phyloP scores from a whole-genome alignment of 176 grass and related monocot genomes.

The Leersia perrieri region DNA sequence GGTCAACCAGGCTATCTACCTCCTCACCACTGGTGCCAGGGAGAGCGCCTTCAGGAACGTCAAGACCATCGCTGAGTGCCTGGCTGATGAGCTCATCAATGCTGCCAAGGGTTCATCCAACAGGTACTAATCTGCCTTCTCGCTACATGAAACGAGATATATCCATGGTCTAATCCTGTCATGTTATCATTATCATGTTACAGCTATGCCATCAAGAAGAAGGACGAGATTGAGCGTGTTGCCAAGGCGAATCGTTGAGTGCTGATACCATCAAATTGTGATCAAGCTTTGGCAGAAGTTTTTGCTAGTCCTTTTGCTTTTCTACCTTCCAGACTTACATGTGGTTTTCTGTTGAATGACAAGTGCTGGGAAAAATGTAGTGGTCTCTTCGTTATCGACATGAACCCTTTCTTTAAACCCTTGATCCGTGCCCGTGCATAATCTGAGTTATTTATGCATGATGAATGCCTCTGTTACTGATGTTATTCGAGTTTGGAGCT shows the following conservation, averaged over 20 bases:
- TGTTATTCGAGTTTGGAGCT: too few species aligned
- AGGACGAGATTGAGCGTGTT: slow-evolving; percentile 72
- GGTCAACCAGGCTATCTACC: slow-evolving; percentile 84
- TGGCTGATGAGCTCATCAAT: slow-evolving; percentile 69
- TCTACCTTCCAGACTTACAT: not conserved
- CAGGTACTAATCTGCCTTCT: slow-evolving; percentile 34
- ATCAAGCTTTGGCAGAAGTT: not conserved
- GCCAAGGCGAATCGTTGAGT: slow-evolving; percentile 81
- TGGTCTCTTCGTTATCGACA: not conserved
- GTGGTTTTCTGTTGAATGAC: not conserved
- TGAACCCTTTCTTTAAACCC: not conserved
- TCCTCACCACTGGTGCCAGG: slow-evolving; percentile 72
- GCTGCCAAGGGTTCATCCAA: slow-evolving; percentile 83
- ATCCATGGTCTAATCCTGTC: not conserved
- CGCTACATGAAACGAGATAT: not conserved
- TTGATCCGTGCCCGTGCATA: not conserved
- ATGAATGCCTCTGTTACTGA: not conserved
- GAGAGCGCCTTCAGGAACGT: slow-evolving; percentile 82
- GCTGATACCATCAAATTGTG: slow-evolving; percentile 19
- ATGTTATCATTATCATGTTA: not conserved
- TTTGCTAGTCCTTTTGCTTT: not conserved
- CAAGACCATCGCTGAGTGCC: slow-evolving; percentile 90
- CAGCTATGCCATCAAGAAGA: slow-evolving; percentile 78
- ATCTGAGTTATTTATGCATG: not conserved
- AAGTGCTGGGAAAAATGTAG: not conserved